phyloP scores from a whole-genome alignment of 2,329 filamentous ascomycete species.

The Escovopsis weberi region DNA sequence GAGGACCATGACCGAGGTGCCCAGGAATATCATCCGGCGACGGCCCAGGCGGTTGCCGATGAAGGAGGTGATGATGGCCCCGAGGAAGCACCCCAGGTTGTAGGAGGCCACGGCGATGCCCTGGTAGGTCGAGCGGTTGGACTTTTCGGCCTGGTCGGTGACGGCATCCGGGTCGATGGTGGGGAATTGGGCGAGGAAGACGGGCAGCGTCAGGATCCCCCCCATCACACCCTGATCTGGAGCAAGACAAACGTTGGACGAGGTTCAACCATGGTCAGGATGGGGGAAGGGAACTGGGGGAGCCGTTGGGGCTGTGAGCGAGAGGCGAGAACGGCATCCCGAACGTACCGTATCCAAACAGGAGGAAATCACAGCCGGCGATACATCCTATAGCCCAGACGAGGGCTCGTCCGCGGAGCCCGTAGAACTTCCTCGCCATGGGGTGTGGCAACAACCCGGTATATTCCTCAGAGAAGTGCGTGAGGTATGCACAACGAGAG shows the following conservation, averaged over 20 bases:
- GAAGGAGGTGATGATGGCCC: slow-evolving; percentile 50
- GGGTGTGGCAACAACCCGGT: too few relatives aligned
- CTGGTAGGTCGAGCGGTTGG: slow-evolving; percentile 35
- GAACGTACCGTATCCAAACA: slow-evolving; percentile 38
- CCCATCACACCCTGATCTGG: slow-evolving; percentile 65
- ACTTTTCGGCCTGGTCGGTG: slow-evolving; percentile 21
- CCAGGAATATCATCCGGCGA: slow-evolving; percentile 43
- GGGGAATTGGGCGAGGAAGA: slow-evolving; percentile 44
- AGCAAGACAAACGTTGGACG: too few relatives aligned
- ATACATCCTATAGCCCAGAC: slow-evolving; percentile 57
- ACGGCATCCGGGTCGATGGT: slow-evolving; percentile 29
- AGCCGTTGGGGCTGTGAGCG: too few relatives aligned
- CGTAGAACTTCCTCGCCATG: slow-evolving; percentile 38
- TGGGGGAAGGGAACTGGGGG: background rate
- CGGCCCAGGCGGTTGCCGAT: slow-evolving; percentile 49
- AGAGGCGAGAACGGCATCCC: background rate
- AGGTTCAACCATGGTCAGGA: background rate
- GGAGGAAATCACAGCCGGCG: slow-evolving; percentile 58
- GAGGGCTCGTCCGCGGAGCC: slow-evolving; percentile 49
- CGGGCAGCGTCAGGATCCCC: slow-evolving; percentile 52
- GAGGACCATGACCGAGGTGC: slow-evolving; percentile 41
- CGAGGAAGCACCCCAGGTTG: slow-evolving; percentile 47
- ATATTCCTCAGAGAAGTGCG: too few relatives aligned
- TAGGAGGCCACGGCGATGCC: slow-evolving; percentile 41
- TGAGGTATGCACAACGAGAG: too few relatives aligned